Conservation (phyloP, 768 basidiomycete species). For the Termitomyces sp. region DNA sequence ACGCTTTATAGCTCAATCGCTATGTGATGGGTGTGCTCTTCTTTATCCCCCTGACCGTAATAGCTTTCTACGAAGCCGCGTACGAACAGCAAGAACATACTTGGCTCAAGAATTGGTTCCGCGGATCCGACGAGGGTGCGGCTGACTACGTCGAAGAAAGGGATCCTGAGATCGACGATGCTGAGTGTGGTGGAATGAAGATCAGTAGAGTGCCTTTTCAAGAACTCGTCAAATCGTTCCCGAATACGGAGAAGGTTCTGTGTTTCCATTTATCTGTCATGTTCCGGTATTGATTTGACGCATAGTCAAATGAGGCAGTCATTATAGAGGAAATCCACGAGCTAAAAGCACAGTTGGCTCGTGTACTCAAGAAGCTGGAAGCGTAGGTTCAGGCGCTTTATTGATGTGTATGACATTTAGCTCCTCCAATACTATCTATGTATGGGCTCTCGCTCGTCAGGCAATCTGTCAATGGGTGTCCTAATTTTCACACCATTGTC, state of each 20-base stretch:
- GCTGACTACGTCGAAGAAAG: constrained; percentile 45
- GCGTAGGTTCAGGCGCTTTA: neutral
- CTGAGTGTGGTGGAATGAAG: constrained; percentile 45
- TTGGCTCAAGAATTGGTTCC: constrained; percentile 70
- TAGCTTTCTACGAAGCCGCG: constrained; percentile 73
- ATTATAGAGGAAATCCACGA: constrained; percentile 59
- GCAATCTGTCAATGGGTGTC: no score
- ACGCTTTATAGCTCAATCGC: constrained; percentile 55
- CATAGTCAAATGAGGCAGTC: constrained; percentile 63
- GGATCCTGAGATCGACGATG: constrained; percentile 58
- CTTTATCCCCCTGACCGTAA: constrained; percentile 66
- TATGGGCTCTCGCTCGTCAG: no score
- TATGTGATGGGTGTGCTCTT: constrained; percentile 76
- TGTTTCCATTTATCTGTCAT: constrained; percentile 2
- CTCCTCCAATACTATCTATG: no score
- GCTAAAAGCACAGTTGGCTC: constrained; percentile 42
- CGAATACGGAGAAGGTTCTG: constrained; percentile 63
- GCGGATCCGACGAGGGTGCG: constrained; percentile 50
- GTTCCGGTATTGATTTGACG: constrained; percentile 1
- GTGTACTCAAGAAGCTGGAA: constrained; percentile 31
- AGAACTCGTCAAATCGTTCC: constrained; percentile 66
- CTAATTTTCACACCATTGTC: no score
- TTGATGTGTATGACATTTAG: neutral
- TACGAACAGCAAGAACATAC: constrained; percentile 38
- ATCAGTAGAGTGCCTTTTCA: constrained; percentile 70